Evolutionary conservation across 768 basidiomycete genomes (phyloP), one percentile per base, ranked within the genome.

Genomic region (Pleurotus salmoneostramineus): DNA sequence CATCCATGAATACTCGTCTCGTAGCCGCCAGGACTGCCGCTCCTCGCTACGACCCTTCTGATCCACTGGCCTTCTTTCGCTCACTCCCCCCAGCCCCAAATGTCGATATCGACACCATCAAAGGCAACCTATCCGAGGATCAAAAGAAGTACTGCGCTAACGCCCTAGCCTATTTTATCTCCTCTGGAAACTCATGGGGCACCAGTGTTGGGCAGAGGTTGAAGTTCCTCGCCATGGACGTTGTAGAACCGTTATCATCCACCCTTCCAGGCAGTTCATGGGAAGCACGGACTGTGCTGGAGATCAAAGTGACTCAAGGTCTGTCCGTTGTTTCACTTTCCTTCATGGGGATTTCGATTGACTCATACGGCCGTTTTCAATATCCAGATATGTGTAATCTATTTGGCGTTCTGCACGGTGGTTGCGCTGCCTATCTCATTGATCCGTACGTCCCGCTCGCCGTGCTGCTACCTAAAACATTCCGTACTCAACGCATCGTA

Each of bases 361-460:
- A 27, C 21, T 27, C 21, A 27, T 27, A 27, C 21, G 21, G 21
- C 44, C 42, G 34, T 15, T 17, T 4, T 15, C 17, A 5, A 31
- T 35, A n/a, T 27, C 21, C 3, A 85, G 84, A 84, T 56, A 85
- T 86, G 84, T 72, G 82, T 60, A 85, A 85, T 50, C 62, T 72
- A 10, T 67, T 66, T 52, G 72, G 77, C 5, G 74, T 70, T 14
- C 56, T 86, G 17, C 84, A 86, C 51, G 84, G 84, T 1, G 83
- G 73, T 3, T 85, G 83, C 62, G 76, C 80, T 5, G 82, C 80
- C 0, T 77, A 83, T 60, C 71, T 86, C 36, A 74, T 85, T 34
- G 83, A 85, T 67, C 72, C 74, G 84, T 81, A 61, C 31, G 81
- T 68, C 1, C 59, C 12, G 40, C 37, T 27, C 21, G 21, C 21